These are phyloP conservation scores for Scopulariopsis brevicaulis DNA, from an alignment of 2,329 filamentous ascomycete species.

Conservation along the genomic window DNA sequence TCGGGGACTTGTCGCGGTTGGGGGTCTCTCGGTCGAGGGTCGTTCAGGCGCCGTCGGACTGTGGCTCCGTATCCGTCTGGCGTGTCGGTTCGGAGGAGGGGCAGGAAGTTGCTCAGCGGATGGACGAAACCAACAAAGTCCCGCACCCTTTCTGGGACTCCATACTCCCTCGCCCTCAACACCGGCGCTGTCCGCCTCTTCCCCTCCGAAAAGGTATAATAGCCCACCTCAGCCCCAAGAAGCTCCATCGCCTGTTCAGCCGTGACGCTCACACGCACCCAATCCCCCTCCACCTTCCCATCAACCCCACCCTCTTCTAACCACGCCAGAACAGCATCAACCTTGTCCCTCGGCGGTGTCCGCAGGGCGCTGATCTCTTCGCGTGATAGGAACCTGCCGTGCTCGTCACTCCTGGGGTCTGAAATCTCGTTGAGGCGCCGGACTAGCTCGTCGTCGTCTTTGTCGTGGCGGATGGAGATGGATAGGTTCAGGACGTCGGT, in stretches of 20 bases:
- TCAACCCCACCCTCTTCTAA: conserved; percentile 24
- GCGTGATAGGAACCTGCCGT: conserved; percentile 27
- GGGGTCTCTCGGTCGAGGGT: conserved; percentile 6
- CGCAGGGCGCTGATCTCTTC: conserved; percentile 24
- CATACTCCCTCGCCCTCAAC: conserved; percentile 31
- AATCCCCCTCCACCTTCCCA: conserved; percentile 22
- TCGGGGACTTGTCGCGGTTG: background rate
- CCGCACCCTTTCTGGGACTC: conserved; percentile 25
- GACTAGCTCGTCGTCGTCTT: conserved; percentile 6
- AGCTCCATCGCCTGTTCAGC: conserved; percentile 25
- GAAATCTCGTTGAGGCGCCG: conserved; percentile 25
- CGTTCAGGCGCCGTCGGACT: conserved; percentile 4
- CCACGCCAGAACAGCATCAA: conserved; percentile 27
- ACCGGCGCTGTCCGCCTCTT: conserved; percentile 14
- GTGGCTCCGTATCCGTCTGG: conserved; percentile 1
- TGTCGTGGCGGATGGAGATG: conserved; percentile 7
- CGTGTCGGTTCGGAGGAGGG: background rate
- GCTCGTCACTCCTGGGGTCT: conserved; percentile 30
- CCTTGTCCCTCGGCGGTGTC: conserved; percentile 18
- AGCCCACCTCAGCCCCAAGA: conserved; percentile 21
- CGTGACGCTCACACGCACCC: conserved; percentile 29
- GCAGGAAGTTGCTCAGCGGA: conserved; percentile 35
- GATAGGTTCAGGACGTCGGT: conserved; percentile 6
- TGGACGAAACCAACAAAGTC: conserved; percentile 31
- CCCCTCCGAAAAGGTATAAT: conserved; percentile 28